phyloP scores from a whole-genome alignment of 805 yeast species.

The Isabelozyma rhagii region DNA sequence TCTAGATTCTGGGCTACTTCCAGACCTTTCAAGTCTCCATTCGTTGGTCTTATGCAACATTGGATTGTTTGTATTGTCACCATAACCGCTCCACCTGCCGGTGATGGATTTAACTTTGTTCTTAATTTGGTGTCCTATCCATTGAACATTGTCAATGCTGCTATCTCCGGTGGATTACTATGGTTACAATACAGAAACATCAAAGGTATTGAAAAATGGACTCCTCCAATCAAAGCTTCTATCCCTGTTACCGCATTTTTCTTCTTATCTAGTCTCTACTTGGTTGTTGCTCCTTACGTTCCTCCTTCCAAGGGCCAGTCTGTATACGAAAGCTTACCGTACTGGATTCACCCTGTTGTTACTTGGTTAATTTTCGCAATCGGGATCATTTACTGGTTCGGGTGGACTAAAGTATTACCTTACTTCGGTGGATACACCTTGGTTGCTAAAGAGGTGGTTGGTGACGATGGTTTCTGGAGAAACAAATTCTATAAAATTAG shows the following conservation, averaged over 20 bases:
- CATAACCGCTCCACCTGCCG: slow-evolving; percentile 79
- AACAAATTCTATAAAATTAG: slow-evolving; percentile 47
- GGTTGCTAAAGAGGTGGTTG: slow-evolving; percentile 51
- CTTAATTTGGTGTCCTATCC: slow-evolving; percentile 80
- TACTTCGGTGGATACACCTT: slow-evolving; percentile 49
- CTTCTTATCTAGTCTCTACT: slow-evolving; percentile 59
- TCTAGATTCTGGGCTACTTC: slow-evolving; percentile 67
- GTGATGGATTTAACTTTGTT: slow-evolving; percentile 82
- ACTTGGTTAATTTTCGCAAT: slow-evolving; percentile 71
- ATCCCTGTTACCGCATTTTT: slow-evolving; percentile 64
- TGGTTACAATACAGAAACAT: slow-evolving; percentile 51
- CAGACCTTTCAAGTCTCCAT: slow-evolving; percentile 71
- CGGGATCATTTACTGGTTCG: slow-evolving; percentile 64
- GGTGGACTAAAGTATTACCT: slow-evolving; percentile 63
- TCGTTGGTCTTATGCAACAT: slow-evolving; percentile 71
- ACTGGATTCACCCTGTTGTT: slow-evolving; percentile 79
- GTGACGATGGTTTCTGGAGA: slow-evolving; percentile 73
- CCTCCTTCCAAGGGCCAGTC: slow-evolving; percentile 67
- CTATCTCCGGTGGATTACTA: slow-evolving; percentile 61
- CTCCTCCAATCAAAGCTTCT: slow-evolving; percentile 68
- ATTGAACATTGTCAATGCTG: slow-evolving; percentile 68
- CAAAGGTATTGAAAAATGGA: slow-evolving; percentile 57
- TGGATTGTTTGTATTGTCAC: slow-evolving; percentile 73
- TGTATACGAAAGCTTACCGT: slow-evolving; percentile 69
- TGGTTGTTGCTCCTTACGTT: slow-evolving; percentile 74